Evolutionary conservation across 2,329 filamentous ascomycete genomes (phyloP), one percentile per base, ranked within the genome.

Genomic region (Curvularia sp.): DNA sequence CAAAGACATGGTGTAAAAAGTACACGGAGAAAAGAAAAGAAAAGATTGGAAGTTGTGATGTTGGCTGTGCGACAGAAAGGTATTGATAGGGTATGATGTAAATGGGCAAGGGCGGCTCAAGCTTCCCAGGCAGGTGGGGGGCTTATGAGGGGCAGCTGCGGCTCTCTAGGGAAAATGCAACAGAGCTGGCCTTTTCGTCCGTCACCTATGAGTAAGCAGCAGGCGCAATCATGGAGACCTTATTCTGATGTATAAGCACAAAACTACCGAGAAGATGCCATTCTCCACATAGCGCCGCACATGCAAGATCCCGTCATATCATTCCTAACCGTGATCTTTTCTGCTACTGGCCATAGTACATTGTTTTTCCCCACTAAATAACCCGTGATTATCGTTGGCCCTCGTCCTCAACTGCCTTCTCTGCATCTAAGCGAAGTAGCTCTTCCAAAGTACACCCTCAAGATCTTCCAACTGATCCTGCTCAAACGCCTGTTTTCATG

Each of bases 401-500:
- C n/a, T 28, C 2, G 15, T 39, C n/a, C 23, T 46, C 36, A 10
- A 23, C 32, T 15, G 32, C 18, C 27, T 21, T n/a, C 21, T 36
- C 19, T 28, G 10, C 43, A 12, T 62, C 50, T 76, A 97, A 39
- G 93, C 96, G 81, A 99, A 99, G 76, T 99, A 99, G 78, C 94
- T 98, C 88, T 99, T 99, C 95, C 95, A 99, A 51, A 99, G 82
- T 47, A 99, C 96, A 51, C 95, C 95, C 71, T 97, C 93, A 58
- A 99, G 78, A 74, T 98, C 94, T 77, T 98, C 95, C 10, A 99
- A 82, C 73, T 99, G 94, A 69, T 98, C 95, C 28, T 89, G 81
- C 25, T 93, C 93, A 74, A 99, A 99, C 59, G 85, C 87, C 87
- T 90, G 63, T 59, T 49, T 57, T 46, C 2, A 19, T 1, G 10